These are phyloP conservation scores for Aspergillus terreus DNA, from an alignment of 2,329 filamentous ascomycete genomes.

Conservation along the genomic window DNA sequence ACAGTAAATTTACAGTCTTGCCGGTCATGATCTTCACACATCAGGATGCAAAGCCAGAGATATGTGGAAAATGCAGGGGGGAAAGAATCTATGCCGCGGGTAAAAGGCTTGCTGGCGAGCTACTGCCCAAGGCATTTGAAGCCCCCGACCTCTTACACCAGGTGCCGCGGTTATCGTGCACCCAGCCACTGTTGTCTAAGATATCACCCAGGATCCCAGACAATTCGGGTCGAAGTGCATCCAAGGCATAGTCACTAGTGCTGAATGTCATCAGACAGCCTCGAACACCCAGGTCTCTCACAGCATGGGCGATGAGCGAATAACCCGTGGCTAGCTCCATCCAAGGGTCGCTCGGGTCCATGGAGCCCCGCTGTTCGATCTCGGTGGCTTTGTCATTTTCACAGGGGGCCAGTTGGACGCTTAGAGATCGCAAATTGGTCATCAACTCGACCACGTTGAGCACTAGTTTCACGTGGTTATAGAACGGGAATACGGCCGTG, in stretches of 20 bases:
- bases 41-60: no score
- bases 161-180: conserved; percentile 26
- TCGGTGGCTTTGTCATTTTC: conserved; percentile 34
- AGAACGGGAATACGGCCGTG: conserved; percentile 64
- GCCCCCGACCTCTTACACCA: conserved; percentile 20
- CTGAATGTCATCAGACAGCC: conserved; percentile 23
- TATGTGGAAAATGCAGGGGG: no score
- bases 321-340: conserved; percentile 54
- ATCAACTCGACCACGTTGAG: conserved; percentile 46
- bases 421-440: conserved; percentile 51
- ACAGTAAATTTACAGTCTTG: no score
- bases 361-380: conserved; percentile 35
- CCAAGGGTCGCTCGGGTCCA: conserved; percentile 47
- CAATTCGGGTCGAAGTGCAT: conserved; percentile 26
- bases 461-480: conserved; percentile 53
- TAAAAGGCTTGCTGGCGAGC: neutral
- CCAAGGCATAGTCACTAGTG: conserved; percentile 29
- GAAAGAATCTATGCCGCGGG: no score
- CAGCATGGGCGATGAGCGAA: conserved; percentile 40
- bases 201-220: conserved; percentile 20
- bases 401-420: conserved; percentile 50
- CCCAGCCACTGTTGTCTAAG: conserved; percentile 24
- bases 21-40: no score
- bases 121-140: neutral
- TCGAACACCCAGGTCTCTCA: conserved; percentile 22